These are phyloP conservation scores for Edaphochlamys debaryana DNA, from an alignment of 139 green algal species.

Conservation along the genomic window DNA sequence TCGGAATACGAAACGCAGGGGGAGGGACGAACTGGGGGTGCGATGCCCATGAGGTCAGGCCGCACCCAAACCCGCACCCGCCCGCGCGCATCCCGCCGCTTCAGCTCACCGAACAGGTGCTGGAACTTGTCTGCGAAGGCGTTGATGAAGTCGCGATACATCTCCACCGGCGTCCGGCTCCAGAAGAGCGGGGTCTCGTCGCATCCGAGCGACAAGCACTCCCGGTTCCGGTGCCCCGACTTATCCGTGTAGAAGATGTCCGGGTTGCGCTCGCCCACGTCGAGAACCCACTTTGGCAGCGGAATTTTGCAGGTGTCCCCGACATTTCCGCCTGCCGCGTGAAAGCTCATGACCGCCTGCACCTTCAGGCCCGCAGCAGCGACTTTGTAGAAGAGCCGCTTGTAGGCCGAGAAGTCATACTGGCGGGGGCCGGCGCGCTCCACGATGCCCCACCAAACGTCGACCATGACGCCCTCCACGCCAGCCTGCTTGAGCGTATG, in stretches of 20 bases:
- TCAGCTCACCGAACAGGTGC: slow-evolving; percentile 61
- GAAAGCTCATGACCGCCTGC: slow-evolving; percentile 94
- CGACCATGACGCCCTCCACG: slow-evolving; percentile 93
- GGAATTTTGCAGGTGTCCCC: slow-evolving; percentile 94
- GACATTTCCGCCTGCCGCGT: slow-evolving; percentile 92
- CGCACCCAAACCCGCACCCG: background rate
- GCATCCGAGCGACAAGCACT: slow-evolving; percentile 95
- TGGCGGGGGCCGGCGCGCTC: slow-evolving; percentile 75
- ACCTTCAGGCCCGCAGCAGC: slow-evolving; percentile 62
- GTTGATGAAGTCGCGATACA: slow-evolving; percentile 94
- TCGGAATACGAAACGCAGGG: no score
- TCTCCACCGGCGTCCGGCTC: slow-evolving; percentile 90
- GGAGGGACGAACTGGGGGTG: no score
- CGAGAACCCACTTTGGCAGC: slow-evolving; percentile 94
- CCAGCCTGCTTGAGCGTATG: slow-evolving; percentile 86
- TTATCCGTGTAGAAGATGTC: slow-evolving; percentile 98
- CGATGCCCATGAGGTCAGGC: no score
- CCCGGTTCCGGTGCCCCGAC: slow-evolving; percentile 85
- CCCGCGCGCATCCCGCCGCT: background rate
- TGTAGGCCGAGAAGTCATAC: slow-evolving; percentile 93
- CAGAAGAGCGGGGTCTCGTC: slow-evolving; percentile 86
- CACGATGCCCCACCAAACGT: slow-evolving; percentile 93
- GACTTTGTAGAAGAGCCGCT: slow-evolving; percentile 69
- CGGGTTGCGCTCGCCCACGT: slow-evolving; percentile 86
- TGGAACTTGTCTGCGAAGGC: slow-evolving; percentile 88